These are phyloP conservation scores for Spergularia bocconei DNA, from an alignment of 148 eudicot genomes.

Conservation along the genomic window DNA sequence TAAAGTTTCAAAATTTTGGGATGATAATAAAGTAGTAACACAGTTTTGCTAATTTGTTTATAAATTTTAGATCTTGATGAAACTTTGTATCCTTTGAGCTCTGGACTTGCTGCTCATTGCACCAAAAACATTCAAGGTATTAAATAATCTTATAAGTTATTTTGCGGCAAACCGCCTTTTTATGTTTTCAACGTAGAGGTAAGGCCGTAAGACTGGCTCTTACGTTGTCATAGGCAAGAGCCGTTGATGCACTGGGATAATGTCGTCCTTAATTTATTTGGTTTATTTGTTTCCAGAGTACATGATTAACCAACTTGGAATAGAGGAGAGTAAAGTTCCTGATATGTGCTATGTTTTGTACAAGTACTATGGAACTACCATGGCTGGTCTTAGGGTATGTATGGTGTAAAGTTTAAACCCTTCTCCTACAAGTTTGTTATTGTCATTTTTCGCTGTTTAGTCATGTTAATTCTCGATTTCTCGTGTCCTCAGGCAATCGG, in stretches of 20 bases:
- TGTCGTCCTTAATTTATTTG: background rate
- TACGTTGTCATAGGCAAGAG: no score
- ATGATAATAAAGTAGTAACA: background rate
- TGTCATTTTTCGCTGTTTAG: background rate
- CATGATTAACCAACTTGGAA: constrained; percentile 70
- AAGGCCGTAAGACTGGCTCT: no score
- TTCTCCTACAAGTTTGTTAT: background rate
- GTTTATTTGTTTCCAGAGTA: constrained; percentile 44
- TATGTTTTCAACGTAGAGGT: no score
- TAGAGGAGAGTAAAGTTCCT: constrained; percentile 60
- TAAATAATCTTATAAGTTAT: no score
- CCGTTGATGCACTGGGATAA: no score
- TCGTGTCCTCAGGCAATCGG: constrained; percentile 69
- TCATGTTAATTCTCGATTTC: background rate
- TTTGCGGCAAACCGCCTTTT: background rate
- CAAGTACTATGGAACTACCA: constrained; percentile 86
- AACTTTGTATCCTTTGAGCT: constrained; percentile 83
- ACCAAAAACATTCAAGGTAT: constrained; percentile 73
- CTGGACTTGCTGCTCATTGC: constrained; percentile 61
- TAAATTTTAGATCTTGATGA: constrained; percentile 82
- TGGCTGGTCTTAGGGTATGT: constrained; percentile 94
- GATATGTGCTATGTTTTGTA: constrained; percentile 59
- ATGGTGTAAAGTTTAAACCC: constrained; percentile 8
- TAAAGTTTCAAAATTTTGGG: background rate
- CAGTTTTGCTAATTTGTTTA: background rate